Evolutionary conservation across 805 yeast species (phyloP).

Genomic region (Ogataea methylovora): DNA sequence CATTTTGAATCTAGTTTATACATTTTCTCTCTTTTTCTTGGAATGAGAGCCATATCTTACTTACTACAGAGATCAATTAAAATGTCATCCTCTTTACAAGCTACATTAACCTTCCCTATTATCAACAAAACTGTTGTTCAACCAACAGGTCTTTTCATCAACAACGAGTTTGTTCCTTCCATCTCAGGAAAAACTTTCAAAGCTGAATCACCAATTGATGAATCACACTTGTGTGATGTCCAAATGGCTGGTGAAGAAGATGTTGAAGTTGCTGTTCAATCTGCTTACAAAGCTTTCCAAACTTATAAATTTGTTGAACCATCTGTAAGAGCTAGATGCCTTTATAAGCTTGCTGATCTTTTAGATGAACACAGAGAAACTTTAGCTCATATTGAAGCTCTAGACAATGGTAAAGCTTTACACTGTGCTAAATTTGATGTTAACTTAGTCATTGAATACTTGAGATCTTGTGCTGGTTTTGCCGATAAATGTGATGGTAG

Average conservation of each 20-base stretch:
- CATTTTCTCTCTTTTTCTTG: not conserved
- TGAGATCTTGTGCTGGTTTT: slow-evolving; percentile 68
- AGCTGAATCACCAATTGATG: slow-evolving; percentile 45
- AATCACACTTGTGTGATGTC: slow-evolving; percentile 41
- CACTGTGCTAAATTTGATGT: slow-evolving; percentile 62
- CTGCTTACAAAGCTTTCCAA: slow-evolving; percentile 56
- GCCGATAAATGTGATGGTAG: slow-evolving; percentile 65
- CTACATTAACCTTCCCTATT: slow-evolving; percentile 26
- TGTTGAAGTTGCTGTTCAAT: slow-evolving; percentile 61
- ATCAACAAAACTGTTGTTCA: slow-evolving; percentile 33
- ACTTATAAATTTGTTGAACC: slow-evolving; percentile 60
- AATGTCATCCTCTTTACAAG: slow-evolving; percentile 13
- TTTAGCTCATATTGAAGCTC: slow-evolving; percentile 61
- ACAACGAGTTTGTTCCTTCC: slow-evolving; percentile 47
- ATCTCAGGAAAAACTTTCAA: slow-evolving; percentile 43
- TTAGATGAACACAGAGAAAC: slow-evolving; percentile 57
- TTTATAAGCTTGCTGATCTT: slow-evolving; percentile 60
- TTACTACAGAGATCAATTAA: not conserved
- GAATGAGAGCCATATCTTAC: not conserved
- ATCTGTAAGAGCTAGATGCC: slow-evolving; percentile 39
- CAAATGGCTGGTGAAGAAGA: slow-evolving; percentile 54
- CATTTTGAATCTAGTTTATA: no score
- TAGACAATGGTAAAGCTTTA: slow-evolving; percentile 74
- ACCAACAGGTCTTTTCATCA: slow-evolving; percentile 54
- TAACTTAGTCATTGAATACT: slow-evolving; percentile 51